Evolutionary conservation across 495 filamentous ascomycete genomes (phyloP).

Genomic region (Penicillium coprophilum): DNA sequence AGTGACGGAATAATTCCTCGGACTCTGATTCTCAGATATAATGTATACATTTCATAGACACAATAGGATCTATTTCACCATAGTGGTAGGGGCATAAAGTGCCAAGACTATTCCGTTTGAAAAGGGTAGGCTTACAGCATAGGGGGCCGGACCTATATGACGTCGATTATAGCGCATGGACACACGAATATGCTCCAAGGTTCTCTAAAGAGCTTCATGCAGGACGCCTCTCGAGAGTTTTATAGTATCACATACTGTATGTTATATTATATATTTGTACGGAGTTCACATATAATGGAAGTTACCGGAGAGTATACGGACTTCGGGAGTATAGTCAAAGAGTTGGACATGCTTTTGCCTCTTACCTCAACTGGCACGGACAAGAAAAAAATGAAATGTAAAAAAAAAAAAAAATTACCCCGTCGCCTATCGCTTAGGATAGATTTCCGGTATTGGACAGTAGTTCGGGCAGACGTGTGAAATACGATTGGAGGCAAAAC

Average conservation of each 20-base stretch:
- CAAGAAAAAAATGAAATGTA: neutral
- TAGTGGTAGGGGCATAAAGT: too few relatives aligned
- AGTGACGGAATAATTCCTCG: neutral
- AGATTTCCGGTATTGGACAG: slow-evolving; percentile 1
- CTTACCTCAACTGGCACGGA: neutral
- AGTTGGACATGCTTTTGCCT: neutral
- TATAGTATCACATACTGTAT: neutral
- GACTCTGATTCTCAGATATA: neutral
- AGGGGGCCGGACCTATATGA: slow-evolving; percentile 24
- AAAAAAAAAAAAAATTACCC: neutral
- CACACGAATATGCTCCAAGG: neutral
- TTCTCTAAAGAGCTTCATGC: slow-evolving; percentile 18
- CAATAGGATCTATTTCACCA: too few relatives aligned
- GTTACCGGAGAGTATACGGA: neutral
- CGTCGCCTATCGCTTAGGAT: neutral
- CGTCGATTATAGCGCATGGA: slow-evolving; percentile 17
- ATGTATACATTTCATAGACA: too few relatives aligned
- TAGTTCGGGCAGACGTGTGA: slow-evolving; percentile 12
- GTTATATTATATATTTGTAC: neutral
- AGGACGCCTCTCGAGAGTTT: slow-evolving; percentile 16
- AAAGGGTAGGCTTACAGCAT: slow-evolving; percentile 23
- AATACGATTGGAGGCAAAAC: slow-evolving; percentile 1
- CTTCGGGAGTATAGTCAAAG: neutral
- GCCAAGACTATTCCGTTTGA: neutral
- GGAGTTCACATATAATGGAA: neutral